Conservation (phyloP, 208 protist genomes). For the Leishmania braziliensis region DNA sequence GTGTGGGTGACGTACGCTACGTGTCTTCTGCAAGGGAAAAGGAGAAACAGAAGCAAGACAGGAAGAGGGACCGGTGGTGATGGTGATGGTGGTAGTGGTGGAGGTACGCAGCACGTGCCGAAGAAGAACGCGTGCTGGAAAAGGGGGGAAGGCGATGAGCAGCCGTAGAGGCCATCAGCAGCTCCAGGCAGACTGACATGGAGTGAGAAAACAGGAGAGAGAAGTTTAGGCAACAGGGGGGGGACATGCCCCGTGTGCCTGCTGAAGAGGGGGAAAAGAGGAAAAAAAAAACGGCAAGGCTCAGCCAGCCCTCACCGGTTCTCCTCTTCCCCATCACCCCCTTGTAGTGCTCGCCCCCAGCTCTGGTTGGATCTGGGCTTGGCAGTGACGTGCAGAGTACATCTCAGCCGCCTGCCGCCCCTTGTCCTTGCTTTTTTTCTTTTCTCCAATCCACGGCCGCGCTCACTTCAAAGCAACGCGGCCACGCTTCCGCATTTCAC, state of each 20-base stretch:
- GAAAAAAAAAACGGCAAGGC: neutral
- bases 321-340: neutral
- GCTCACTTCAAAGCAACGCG: slow-evolving; percentile 8
- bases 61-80: neutral
- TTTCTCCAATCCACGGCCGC: neutral
- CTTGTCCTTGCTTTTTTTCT: neutral
- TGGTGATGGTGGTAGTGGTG: too few species aligned
- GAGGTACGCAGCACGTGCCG: neutral
- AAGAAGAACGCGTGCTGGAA: neutral
- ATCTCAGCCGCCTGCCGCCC: neutral
- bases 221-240: too few species aligned
- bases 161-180: neutral
- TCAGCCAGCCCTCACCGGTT: neutral
- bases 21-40: neutral
- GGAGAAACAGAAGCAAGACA: neutral
- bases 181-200: neutral
- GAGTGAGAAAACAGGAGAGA: too few species aligned
- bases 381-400: neutral
- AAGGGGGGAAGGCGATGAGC: neutral
- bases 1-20: neutral
- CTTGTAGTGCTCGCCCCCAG: too few species aligned
- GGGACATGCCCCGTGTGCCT: neutral
- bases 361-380: neutral
- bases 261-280: too few species aligned
- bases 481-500: slow-evolving; percentile 49